A percentile compares a stretch with the other conserved stretches of the same genome.
These are phyloP conservation scores for Chalciporus sphaerocephalus DNA, from an alignment of 768 basidiomycete genomes.

Conservation along the genomic window DNA sequence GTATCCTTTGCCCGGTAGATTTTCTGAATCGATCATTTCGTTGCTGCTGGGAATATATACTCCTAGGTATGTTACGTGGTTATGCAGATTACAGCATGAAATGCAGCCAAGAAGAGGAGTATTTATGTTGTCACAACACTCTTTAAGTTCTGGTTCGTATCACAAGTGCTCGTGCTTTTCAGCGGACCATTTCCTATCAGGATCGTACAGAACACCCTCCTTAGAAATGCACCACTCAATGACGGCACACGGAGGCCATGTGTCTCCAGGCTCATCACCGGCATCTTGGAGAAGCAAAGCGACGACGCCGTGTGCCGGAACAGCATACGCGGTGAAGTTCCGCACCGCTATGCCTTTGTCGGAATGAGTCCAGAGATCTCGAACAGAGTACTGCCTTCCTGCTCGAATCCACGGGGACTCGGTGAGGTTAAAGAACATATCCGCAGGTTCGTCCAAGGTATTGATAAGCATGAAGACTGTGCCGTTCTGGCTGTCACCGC, in stretches of 20 bases:
- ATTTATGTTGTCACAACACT: not conserved
- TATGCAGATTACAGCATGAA: not conserved
- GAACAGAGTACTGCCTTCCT: conserved; percentile 59
- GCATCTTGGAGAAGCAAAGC: conserved; percentile 63
- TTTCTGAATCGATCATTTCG: not conserved
- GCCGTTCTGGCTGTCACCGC: conserved; percentile 60
- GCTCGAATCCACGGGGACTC: conserved; percentile 71
- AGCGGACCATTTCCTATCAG: conserved; percentile 25
- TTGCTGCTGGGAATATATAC: not conserved
- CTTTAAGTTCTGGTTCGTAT: not conserved
- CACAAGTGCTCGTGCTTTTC: conserved; percentile 7
- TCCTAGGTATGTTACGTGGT: not conserved
- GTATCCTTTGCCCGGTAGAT: conserved; percentile 22
- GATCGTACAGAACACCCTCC: conserved; percentile 47
- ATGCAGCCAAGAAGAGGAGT: not conserved
- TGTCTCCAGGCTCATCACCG: conserved; percentile 59
- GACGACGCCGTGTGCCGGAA: conserved; percentile 67
- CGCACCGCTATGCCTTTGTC: conserved; percentile 63
- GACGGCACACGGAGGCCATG: conserved; percentile 53
- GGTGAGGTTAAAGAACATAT: conserved; percentile 58
- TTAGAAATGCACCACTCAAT: conserved; percentile 55
- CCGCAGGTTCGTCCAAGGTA: conserved; percentile 49
- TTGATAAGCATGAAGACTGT: conserved; percentile 68
- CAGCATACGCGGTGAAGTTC: conserved; percentile 47
- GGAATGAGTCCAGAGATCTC: conserved; percentile 71